Conservation (phyloP, 805 yeast genomes). For the Priceomyces medius region DNA sequence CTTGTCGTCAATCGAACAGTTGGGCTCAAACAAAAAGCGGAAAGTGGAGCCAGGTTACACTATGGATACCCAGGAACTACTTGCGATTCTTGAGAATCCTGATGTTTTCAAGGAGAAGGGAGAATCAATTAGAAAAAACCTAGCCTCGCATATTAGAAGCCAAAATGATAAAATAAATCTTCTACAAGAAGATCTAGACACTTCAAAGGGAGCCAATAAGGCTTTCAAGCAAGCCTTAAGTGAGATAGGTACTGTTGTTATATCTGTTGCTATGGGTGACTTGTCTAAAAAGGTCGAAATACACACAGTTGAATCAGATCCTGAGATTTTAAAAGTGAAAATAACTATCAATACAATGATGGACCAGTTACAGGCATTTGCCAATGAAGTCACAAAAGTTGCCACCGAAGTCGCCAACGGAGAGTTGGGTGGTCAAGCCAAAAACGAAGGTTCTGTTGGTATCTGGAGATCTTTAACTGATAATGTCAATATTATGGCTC, state of each 20-base stretch:
- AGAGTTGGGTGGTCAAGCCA: slow-evolving; percentile 86
- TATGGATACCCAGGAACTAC: slow-evolving; percentile 34
- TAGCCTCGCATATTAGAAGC: slow-evolving; percentile 25
- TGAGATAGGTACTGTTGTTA: slow-evolving; percentile 83
- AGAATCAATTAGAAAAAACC: slow-evolving; percentile 29
- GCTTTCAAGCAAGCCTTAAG: slow-evolving; percentile 70
- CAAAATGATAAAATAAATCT: slow-evolving; percentile 30
- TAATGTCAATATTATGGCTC: slow-evolving; percentile 85
- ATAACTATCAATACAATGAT: slow-evolving; percentile 84
- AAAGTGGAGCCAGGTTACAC: slow-evolving; percentile 9
- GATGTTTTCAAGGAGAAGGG: slow-evolving; percentile 27
- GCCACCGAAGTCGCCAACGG: slow-evolving; percentile 92
- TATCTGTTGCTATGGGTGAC: slow-evolving; percentile 88
- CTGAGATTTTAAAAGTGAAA: slow-evolving; percentile 77
- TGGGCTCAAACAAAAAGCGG: slow-evolving; percentile 14
- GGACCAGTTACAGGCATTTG: slow-evolving; percentile 81
- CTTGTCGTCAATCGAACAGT: neutral
- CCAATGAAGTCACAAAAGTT: slow-evolving; percentile 77
- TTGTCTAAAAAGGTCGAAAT: slow-evolving; percentile 76
- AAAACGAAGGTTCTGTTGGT: slow-evolving; percentile 80
- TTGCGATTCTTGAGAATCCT: slow-evolving; percentile 41
- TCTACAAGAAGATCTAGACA: slow-evolving; percentile 31
- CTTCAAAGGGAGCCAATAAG: slow-evolving; percentile 54
- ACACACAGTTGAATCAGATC: slow-evolving; percentile 69
- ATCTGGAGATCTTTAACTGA: slow-evolving; percentile 84